Evolutionary conservation across 257 asterid species (phyloP), one percentile per base, ranked within the genome.

Genomic region (Ballota nigra): DNA sequence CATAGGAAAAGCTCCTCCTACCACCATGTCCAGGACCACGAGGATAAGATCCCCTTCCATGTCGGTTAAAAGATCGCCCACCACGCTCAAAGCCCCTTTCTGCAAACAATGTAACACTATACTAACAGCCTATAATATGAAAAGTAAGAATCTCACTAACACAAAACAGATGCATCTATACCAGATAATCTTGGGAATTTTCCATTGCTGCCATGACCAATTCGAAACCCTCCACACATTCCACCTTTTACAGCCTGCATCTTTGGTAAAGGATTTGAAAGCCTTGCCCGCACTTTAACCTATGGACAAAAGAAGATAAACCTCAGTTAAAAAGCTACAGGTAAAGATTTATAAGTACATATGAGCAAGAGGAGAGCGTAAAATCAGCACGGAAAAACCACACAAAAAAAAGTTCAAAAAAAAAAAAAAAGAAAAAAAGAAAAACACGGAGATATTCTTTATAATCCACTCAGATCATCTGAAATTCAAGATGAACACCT

Each of bases 181-280:
- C 86, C 84, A 65, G 51, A 76, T 40, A 31, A 59, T 77, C 70
- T 79, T 19, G 74, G 74, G 51, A 55, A 75, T 65, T 68, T 52
- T 58, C 80, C 79, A 38, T 80, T 69, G 72, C 71, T 33, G 22
- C 86, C 76, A 65, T 79, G 82, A 40, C 84, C 75, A 29, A 86
- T 86, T 33, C 85, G 77, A 60, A 84, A 82, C 53, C 92, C 92
- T 55, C 92, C 92, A 63, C 83, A 73, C 83, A 86, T 78, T 69
- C 88, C 89, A 57, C 87, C 87, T 86, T 84, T 86, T 26, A 86
- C 79, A 24, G 92, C 92, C 84, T 74, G 92, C 81, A 83, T 78
- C 78, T 86, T 86, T 11, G 92, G 92, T 28, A 77, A 76, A 71
- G 92, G 92, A 75, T 86, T 86, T 66, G 92, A 82, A 75, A 86